These are phyloP conservation scores for Claviceps lovelessii DNA, from an alignment of 2,329 filamentous ascomycete genomes.

Conservation along the genomic window DNA sequence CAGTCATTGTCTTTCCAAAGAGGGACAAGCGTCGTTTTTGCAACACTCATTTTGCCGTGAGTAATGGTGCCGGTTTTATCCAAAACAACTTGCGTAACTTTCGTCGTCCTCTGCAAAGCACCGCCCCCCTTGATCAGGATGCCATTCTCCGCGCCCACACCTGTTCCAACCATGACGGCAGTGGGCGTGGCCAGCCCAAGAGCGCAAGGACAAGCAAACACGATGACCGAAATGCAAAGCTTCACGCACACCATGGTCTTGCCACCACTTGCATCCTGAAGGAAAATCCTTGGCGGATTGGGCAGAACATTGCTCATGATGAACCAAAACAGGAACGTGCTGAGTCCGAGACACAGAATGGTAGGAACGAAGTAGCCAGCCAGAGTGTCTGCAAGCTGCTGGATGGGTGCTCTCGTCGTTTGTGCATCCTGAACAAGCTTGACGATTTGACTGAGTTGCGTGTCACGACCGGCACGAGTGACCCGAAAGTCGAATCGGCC, in stretches of 20 bases:
- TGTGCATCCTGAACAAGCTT: conserved; percentile 97
- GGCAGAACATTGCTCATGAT: conserved; percentile 72
- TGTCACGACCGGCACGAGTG: conserved; percentile 82
- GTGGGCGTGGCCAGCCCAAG: conserved; percentile 93
- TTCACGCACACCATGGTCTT: conserved; percentile 94
- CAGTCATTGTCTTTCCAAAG: conserved; percentile 56
- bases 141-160: conserved; percentile 84
- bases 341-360: conserved; percentile 69
- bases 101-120: conserved; percentile 78
- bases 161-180: conserved; percentile 98
- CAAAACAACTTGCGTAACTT: conserved; percentile 76
- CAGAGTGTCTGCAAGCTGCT: conserved; percentile 77
- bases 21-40: conserved; percentile 50
- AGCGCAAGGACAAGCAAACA: conserved; percentile 93
- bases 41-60: conserved; percentile 87
- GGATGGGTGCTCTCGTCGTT: conserved; percentile 85
- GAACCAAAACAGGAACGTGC: conserved; percentile 90
- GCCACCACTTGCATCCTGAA: conserved; percentile 65
- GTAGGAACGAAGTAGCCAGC: conserved; percentile 88
- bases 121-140: conserved; percentile 97
- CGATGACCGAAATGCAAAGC: conserved; percentile 95
- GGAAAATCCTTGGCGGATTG: conserved; percentile 79
- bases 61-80: conserved; percentile 96
- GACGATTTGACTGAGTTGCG: conserved; percentile 94
- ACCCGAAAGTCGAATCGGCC: conserved; percentile 87